A percentile compares a stretch with the other conserved stretches of the same genome.
phyloP scores from a whole-genome alignment of 768 basidiomycete genomes.

The Mycena sanguinolenta region DNA sequence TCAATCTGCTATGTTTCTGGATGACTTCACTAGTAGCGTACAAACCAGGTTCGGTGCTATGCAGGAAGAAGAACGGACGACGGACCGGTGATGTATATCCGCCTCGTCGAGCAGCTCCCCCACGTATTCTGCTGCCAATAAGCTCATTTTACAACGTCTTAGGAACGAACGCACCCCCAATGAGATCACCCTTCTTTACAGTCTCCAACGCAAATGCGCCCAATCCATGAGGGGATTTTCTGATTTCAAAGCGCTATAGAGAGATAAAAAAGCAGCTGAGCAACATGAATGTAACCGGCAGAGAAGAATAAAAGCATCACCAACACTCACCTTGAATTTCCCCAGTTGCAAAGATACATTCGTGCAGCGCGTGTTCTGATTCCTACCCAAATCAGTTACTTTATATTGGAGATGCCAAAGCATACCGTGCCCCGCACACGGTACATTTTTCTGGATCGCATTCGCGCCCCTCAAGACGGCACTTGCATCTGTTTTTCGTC shows the following conservation, averaged over 20 bases:
- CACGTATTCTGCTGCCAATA: slow-evolving; percentile 16
- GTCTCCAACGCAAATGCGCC: slow-evolving; percentile 25
- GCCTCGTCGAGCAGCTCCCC: slow-evolving; percentile 20
- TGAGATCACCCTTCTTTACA: background rate
- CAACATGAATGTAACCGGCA: background rate
- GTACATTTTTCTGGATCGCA: slow-evolving; percentile 68
- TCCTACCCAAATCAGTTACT: slow-evolving; percentile 37
- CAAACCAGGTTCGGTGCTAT: background rate
- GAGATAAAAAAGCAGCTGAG: too few relatives aligned
- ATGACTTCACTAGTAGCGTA: background rate
- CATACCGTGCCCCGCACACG: slow-evolving; percentile 54
- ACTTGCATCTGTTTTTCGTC: slow-evolving; percentile 40
- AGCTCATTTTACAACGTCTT: too few relatives aligned
- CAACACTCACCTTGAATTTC: slow-evolving; percentile 13
- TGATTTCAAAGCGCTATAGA: slow-evolving; percentile 1
- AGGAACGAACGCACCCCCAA: slow-evolving; percentile 8
- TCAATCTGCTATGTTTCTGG: background rate
- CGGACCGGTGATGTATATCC: background rate
- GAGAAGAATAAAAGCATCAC: too few relatives aligned
- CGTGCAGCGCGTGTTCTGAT: slow-evolving; percentile 1
- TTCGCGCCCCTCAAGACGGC: slow-evolving; percentile 53
- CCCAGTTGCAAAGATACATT: slow-evolving; percentile 14
- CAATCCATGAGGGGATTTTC: slow-evolving; percentile 8
- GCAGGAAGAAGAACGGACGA: background rate
- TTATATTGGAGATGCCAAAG: background rate